These are phyloP conservation scores for Claviceps capensis DNA, from an alignment of 2,329 filamentous ascomycete genomes.

Conservation along the genomic window DNA sequence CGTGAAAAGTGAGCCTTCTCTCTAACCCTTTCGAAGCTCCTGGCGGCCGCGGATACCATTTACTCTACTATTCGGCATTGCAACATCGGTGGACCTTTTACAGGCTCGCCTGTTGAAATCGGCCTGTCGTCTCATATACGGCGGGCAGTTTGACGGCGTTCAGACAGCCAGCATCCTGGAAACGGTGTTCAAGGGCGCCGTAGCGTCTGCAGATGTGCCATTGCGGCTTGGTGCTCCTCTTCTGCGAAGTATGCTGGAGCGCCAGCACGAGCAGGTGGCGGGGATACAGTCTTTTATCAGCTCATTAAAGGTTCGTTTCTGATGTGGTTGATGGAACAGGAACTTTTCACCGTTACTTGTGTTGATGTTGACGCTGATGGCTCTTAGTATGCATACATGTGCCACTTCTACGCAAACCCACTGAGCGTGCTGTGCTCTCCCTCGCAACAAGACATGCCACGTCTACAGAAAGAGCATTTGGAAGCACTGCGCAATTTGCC, in stretches of 20 bases:
- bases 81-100: constrained; percentile 68
- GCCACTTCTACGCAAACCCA: constrained; percentile 69
- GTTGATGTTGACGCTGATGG: background rate
- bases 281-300: constrained; percentile 60
- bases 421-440: constrained; percentile 48
- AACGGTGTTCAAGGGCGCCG: constrained; percentile 51
- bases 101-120: constrained; percentile 59
- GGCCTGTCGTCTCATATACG: constrained; percentile 52
- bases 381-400: constrained; percentile 69
- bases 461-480: constrained; percentile 45
- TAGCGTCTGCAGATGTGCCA: constrained; percentile 41
- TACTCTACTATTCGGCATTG: constrained; percentile 63
- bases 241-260: constrained; percentile 49
- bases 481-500: constrained; percentile 54
- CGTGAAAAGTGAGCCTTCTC: background rate
- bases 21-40: constrained; percentile 22
- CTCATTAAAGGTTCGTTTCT: constrained; percentile 45
- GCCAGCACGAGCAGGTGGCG: constrained; percentile 65
- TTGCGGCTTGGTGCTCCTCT: constrained; percentile 52
- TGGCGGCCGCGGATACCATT: constrained; percentile 70
- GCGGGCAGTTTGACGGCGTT: constrained; percentile 64
- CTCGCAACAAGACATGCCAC: constrained; percentile 9
- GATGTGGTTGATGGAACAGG: no score
- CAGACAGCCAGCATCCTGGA: constrained; percentile 60
- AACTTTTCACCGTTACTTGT: background rate